phyloP scores from a whole-genome alignment of 2,329 filamentous ascomycete species.

The Cephalotrichum gorgonifer region DNA sequence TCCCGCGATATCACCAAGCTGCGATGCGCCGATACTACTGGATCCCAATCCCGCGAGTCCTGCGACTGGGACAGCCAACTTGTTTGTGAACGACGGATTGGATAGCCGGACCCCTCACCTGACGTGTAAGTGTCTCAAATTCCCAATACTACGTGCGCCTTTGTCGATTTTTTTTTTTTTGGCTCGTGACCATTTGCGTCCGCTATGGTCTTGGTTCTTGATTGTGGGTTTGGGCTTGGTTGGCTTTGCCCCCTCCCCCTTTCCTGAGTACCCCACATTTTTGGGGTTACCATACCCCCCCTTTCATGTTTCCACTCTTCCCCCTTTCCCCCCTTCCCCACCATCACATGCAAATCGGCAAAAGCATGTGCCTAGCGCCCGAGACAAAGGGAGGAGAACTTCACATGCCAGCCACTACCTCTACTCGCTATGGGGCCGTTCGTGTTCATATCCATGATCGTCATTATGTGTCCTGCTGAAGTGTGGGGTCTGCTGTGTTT shows the following conservation, averaged over 20 bases:
- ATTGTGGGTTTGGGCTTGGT: neutral
- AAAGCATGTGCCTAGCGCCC: neutral
- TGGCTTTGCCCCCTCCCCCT: neutral
- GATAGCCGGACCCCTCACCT: slow-evolving; percentile 36
- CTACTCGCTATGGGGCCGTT: neutral
- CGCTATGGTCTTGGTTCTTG: too few relatives aligned
- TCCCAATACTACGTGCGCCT: too few relatives aligned
- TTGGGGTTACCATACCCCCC: too few relatives aligned
- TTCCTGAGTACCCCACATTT: neutral
- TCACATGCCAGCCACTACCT: too few relatives aligned
- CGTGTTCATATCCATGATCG: neutral
- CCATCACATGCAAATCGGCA: slow-evolving; percentile 3
- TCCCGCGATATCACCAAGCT: neutral
- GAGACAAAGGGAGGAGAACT: neutral
- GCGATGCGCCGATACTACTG: neutral
- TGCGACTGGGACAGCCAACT: slow-evolving; percentile 18
- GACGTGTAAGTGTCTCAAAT: slow-evolving; percentile 30
- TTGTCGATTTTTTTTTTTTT: slow-evolving; percentile 2
- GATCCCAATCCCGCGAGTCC: slow-evolving; percentile 18
- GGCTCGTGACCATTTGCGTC: too few relatives aligned
- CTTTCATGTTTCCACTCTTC: too few relatives aligned
- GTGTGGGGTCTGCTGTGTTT: neutral
- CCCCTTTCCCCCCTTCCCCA: neutral
- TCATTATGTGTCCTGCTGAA: neutral
- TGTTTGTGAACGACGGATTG: slow-evolving; percentile 10